Evolutionary conservation across 306 rosid genomes (phyloP), one percentile per base, ranked within the genome.

Genomic region (Castanea sativa): DNA sequence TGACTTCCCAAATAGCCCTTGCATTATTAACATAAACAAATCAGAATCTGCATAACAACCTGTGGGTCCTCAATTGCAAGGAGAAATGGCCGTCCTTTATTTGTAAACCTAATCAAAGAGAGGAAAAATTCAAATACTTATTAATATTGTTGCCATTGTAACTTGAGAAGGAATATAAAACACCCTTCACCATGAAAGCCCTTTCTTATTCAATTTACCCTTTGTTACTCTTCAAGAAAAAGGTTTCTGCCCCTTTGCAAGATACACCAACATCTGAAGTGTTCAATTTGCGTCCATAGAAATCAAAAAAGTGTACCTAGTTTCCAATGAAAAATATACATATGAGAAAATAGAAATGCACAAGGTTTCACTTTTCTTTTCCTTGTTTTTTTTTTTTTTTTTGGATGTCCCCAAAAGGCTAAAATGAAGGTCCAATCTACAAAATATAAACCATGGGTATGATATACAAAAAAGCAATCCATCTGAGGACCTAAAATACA

Each of bases 31-130:
- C 68, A 58, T 65, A 45, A 59, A 77, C 64, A 60, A 16, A 56
- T 15, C 20, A 32, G 61, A 68, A 73, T 84, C 55, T 52, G n/a
- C 27, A 78, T 82, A 57, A 56, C 59, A 76, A 94, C 99, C 99
- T 95, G 98, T 51, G 99, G 99, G 76, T 95, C 99, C 88, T 95
- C 94, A n/a, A 95, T 95, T 80, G 96, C 84, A n/a, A 95, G 83
- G 72, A 93, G 96, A 78, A 60, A 81, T 12, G 96, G 89, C 0
- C 97, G 88, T 74, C 78, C 90, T 55, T 83, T 83, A 67, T 20
- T 88, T 61, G 53, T 8, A 77, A 95, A 95, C 90, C 99, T 90
- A 51, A 59, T 73, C 76, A 35, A 83, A 25, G 80, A 73, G 61
- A 78, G 35, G 6, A 16, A 20, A 56, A 23, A 45, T 68, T 64